Percentiles rank a stretch among this genome's conserved stretches.
Conservation (phyloP, 306 rosid species). For the Quercus engelmannii region DNA sequence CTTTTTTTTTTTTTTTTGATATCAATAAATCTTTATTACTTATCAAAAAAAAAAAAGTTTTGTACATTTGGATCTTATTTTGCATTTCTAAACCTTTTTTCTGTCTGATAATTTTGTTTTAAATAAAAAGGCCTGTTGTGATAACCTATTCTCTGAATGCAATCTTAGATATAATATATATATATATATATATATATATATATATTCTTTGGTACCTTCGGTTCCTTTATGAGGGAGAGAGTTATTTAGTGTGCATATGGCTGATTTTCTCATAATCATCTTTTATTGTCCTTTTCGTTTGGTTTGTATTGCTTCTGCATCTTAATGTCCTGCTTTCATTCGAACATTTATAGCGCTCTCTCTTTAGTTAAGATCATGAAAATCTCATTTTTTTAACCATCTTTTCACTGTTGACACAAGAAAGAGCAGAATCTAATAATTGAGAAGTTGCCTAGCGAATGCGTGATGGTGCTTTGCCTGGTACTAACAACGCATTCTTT, state of each 20-base stretch:
- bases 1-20: too few species aligned
- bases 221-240: neutral
- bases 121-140: too few species aligned
- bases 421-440: neutral
- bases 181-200: neutral
- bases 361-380: neutral
- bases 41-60: neutral
- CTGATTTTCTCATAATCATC: neutral
- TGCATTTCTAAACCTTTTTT: too few species aligned
- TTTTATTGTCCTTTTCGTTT: neutral
- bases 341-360: neutral
- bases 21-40: too few species aligned
- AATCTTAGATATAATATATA: neutral
- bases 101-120: too few species aligned
- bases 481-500: neutral
- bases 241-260: neutral
- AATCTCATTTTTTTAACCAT: neutral
- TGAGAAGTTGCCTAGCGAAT: conserved; percentile 2
- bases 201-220: neutral
- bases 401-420: conserved; percentile 9
- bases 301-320: neutral
- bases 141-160: too few species aligned
- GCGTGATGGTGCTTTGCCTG: conserved; percentile 9
- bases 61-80: neutral
- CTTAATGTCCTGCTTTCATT: neutral